Base-by-base conservation (phyloP, 129 eudicot species). In the Daucus carota region DNA sequence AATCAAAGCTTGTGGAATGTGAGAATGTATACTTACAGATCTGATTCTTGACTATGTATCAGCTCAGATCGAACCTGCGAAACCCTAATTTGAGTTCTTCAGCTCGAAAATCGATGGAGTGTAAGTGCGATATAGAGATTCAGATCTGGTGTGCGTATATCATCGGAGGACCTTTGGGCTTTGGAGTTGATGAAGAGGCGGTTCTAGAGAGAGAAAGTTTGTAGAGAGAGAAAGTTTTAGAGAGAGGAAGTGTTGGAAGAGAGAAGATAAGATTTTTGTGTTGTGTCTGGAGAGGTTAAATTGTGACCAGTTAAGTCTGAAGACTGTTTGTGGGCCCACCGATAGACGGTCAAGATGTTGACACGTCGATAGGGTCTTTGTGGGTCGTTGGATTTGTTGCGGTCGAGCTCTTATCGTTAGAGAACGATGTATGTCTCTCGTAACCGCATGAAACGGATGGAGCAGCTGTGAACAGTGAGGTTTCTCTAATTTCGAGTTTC, bases 191-290 rank as follows among this genome's bases (percentile, higher is more conserved):
- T 63, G 18, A 28, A 63, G 70, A 63, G 33, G 18, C 11, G 70
- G 32, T 13, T 26, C 3, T 28, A 60, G 31, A 17, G 28, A 52
- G 22, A 65, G 71, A 36, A 29, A 20, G 42, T 36, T 18, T 8
- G 8, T 18, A 36, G 38, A 33, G 44, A 28, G 10, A 17, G 33
- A 22, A 38, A 70, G 28, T 20, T 22, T 0, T 4, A n/a, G 32
- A 70, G 74, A 70, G 52, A 70, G 50, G 10, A 9, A 34, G 40
- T 4, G 1, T 10, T 31, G 20, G 20, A 46, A 22, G 73, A 20
- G 43, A 41, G 54, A 42, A 47, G 74, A 71, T 71, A 71, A 71
- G 74, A 71, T 71, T 71, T 70, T 71, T 42, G 46, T 13, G 54
- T 28, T 43, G 74, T 42, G 74, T 42, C 36, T 47, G 38, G 8